These are phyloP conservation scores for Aspergillus sergii DNA, from an alignment of 2,329 filamentous ascomycete species.

Conservation along the genomic window DNA sequence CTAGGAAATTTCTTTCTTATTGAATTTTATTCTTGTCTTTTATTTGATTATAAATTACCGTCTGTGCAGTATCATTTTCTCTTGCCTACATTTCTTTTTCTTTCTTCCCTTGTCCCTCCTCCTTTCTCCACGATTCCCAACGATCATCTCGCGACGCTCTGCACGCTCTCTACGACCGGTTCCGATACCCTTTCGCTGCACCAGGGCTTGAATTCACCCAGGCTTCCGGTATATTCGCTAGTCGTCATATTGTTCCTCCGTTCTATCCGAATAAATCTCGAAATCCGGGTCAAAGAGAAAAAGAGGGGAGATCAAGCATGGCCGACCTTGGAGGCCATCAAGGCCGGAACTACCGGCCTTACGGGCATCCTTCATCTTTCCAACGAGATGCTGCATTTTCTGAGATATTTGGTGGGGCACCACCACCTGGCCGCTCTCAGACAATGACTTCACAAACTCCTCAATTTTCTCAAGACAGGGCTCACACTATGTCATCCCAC, in stretches of 20 bases:
- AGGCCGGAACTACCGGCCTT: conserved; percentile 61
- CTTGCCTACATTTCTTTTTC: conserved; percentile 14
- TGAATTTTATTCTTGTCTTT: conserved; percentile 18
- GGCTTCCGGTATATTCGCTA: not conserved
- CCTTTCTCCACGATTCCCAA: conserved; percentile 35
- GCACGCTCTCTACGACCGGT: conserved; percentile 37
- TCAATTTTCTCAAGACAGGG: conserved; percentile 67
- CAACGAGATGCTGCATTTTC: conserved; percentile 95
- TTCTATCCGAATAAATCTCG: conserved; percentile 12
- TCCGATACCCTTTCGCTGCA: conserved; percentile 24
- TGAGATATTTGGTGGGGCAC: conserved; percentile 89
- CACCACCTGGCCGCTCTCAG: conserved; percentile 85
- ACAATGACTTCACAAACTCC: conserved; percentile 85
- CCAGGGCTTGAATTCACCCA: not conserved
- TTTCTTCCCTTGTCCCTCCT: conserved; percentile 21
- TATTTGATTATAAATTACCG: conserved; percentile 21
- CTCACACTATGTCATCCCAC: conserved; percentile 74
- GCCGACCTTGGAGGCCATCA: conserved; percentile 67
- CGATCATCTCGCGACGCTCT: conserved; percentile 36
- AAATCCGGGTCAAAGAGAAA: conserved; percentile 9
- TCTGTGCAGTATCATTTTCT: conserved; percentile 22
- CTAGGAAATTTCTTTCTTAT: conserved; percentile 20
- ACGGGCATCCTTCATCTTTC: conserved; percentile 56
- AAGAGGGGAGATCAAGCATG: conserved; percentile 44
- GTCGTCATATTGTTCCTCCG: conserved; percentile 2